Evolutionary conservation across 345 rosid species (phyloP).

Genomic region (Citrus mangshanensis): DNA sequence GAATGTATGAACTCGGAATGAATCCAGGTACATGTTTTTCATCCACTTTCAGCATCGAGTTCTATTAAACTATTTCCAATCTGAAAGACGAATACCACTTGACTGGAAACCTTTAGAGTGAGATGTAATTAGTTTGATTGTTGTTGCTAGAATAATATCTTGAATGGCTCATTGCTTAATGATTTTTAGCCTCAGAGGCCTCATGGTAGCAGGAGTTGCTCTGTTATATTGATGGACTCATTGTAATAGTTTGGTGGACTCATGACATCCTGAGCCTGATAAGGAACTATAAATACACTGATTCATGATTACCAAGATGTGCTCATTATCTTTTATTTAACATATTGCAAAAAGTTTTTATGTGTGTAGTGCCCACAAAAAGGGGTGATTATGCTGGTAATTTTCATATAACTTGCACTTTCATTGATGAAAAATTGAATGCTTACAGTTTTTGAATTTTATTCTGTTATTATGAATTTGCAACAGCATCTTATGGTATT

Average conservation of each 20-base stretch:
- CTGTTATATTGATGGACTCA: background rate
- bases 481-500: background rate
- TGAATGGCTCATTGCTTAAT: background rate
- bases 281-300: too few species aligned
- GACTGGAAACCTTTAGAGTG: background rate
- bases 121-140: background rate
- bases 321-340: too few species aligned
- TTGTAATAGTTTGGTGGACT: too few species aligned
- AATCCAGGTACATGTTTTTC: conserved; percentile 48
- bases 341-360: too few species aligned
- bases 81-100: background rate
- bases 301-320: too few species aligned
- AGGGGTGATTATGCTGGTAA: too few species aligned
- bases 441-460: background rate
- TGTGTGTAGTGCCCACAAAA: too few species aligned
- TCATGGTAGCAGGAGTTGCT: background rate
- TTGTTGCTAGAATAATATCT: background rate
- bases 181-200: background rate
- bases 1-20: conserved; percentile 76
- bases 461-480: background rate
- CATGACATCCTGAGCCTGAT: too few species aligned
- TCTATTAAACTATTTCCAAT: background rate
- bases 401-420: background rate
- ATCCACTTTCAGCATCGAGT: conserved; percentile 1
- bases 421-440: background rate